Evolutionary conservation across 2,329 filamentous ascomycete species (phyloP).

Genomic region (Pestalotiopsis fici): DNA sequence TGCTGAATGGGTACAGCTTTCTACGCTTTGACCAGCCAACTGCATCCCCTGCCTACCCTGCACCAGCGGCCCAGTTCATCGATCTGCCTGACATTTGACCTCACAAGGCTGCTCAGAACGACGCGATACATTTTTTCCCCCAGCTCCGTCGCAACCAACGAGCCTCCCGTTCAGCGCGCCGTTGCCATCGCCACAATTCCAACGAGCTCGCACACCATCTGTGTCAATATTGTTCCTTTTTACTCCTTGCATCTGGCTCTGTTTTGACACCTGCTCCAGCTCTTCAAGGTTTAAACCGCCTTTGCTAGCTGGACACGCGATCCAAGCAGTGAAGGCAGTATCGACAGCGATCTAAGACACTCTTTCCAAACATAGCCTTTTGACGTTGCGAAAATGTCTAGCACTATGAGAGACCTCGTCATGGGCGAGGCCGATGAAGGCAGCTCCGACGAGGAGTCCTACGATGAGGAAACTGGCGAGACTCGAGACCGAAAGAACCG

Average conservation of each 20-base stretch:
- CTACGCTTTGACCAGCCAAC: background rate
- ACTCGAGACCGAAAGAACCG: constrained; percentile 23
- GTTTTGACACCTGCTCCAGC: background rate
- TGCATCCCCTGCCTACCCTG: background rate
- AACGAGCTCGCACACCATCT: background rate
- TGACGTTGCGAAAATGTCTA: constrained; percentile 55
- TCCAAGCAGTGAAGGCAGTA: background rate
- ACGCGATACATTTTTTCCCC: constrained; percentile 11
- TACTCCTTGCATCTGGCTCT: background rate
- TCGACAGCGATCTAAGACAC: background rate
- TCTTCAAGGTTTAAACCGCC: background rate
- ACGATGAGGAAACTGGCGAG: constrained; percentile 74
- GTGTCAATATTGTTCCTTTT: background rate
- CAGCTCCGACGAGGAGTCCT: constrained; percentile 80
- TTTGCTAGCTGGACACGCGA: background rate
- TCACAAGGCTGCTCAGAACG: constrained; percentile 8
- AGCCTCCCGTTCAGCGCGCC: background rate
- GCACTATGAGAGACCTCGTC: constrained; percentile 73
- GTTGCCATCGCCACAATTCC: background rate
- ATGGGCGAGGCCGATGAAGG: constrained; percentile 85
- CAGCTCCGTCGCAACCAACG: constrained; percentile 5
- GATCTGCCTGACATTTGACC: background rate
- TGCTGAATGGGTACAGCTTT: background rate
- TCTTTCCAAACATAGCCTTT: background rate
- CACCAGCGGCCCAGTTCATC: background rate